Base-by-base conservation (phyloP, 116 monocot species). In the Iris pallida region DNA sequence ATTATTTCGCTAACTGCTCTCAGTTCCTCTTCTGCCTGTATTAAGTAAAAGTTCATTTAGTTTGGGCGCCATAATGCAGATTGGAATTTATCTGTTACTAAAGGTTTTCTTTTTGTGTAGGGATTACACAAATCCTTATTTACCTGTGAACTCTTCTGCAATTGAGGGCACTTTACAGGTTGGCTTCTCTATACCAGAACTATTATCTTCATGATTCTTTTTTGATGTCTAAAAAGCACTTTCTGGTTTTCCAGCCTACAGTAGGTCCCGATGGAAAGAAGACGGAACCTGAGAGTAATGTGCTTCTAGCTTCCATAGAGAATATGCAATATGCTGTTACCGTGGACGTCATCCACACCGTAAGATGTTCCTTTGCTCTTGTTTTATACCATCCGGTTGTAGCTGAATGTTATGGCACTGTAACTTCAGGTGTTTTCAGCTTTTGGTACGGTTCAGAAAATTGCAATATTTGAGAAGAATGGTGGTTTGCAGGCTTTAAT, bases 71-170 rank as follows among this genome's bases (percentile, higher is more conserved):
- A 20, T 8, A 58, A 20, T n/a, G 5, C 20, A 30, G 30, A 30
- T 30, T 30, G 30, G 30, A 30, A 30, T 30, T n/a, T n/a, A 30
- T 30, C 30, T 30, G 30, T 30, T 30, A 42, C 52, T 51, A 55
- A 67, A 42, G 42, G 43, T 61, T 30, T 4, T 11, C 52, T 62
- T 12, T 17, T 47, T 20, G 2, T 63, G 42, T 63, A 89, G 85
- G 68, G 85, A 89, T 72, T 89, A 89, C 73, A 89, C 89, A 13
- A 89, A 89, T 57, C 89, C 89, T 16, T 89, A 79, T 73, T 85
- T 89, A 46, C 89, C 89, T 44, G 89, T 89, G 41, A 89, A 89
- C 54, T 74, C 85, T 56, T 78, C 89, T 46, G 89, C 89, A 49
- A 82, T 89, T 16, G 89, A 89, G 67, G 80, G 85, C 2, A 79